Base-by-base conservation (phyloP, 2,329 filamentous ascomycete genomes). In the Cladosporium halotolerans region DNA sequence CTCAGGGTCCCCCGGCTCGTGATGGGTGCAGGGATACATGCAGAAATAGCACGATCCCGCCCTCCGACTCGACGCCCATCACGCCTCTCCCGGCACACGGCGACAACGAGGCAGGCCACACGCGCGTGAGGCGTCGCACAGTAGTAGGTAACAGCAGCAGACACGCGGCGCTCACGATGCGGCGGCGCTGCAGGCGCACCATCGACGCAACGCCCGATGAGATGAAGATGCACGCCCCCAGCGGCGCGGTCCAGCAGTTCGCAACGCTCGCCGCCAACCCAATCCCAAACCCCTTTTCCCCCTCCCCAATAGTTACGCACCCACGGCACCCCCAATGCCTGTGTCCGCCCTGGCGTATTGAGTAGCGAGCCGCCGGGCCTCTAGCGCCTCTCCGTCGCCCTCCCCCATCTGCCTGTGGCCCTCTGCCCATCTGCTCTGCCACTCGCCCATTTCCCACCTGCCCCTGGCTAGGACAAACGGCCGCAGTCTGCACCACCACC, bases 141-240 rank as follows among this genome's bases (percentile, higher is more conserved):
- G 23, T 4, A 28, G 23, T 5, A 28, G 23, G 23, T 28, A 28
- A 4, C 4, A 28, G 23, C 23, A 28, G 23, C 23, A 28, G 23
- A 28, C 23, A 28, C 23, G 23, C 23, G 23, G 23, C 23, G 23
- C 23, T 28, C 23, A 28, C 23, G 23, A 7, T 28, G 23, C 23
- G 23, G 4, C 23, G 23, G 5, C 23, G 23, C 23, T 28, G 23
- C 23, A 28, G 23, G 23, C 23, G 23, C 23, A 28, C 23, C 23
- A 28, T 7, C 23, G 23, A 28, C 23, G 23, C 23, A 28, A 28
- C 7, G 23, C 23, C 5, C 23, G 47, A 42, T 4, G 38, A 51
- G 48, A 51, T 51, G 48, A 51, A 51, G 48, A 49, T 14, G 23
- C 41, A 43, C 48, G 40, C 39, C 19, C 48, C 9, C 14, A 42